These are phyloP conservation scores for Cutaneotrichosporon sp. DNA, from an alignment of 1,284 basidiomycete species.

Conservation along the genomic window DNA sequence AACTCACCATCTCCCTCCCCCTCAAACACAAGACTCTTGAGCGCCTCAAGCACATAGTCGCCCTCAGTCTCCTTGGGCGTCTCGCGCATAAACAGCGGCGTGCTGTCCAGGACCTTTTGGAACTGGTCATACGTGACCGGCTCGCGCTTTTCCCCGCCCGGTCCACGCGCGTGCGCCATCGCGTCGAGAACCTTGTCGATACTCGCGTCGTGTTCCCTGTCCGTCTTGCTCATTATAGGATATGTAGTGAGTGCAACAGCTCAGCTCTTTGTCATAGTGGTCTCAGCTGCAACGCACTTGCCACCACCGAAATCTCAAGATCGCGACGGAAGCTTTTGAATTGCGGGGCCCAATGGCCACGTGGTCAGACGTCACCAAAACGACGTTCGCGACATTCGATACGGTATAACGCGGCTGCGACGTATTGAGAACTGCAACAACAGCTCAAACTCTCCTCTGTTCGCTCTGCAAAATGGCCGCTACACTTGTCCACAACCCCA, in stretches of 20 bases:
- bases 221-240: not conserved
- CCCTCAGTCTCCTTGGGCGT: slow-evolving; percentile 64
- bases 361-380: not conserved
- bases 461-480: slow-evolving; percentile 1
- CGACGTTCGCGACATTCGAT: too few relatives aligned
- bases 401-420: too few relatives aligned
- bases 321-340: not conserved
- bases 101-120: slow-evolving; percentile 36
- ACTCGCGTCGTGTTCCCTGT: slow-evolving; percentile 10
- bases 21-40: slow-evolving; percentile 81
- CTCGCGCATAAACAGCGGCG: slow-evolving; percentile 87
- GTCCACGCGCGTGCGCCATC: slow-evolving; percentile 15
- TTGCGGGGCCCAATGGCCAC: slow-evolving; percentile 3
- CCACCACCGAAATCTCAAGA: not conserved
- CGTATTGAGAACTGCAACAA: too few relatives aligned
- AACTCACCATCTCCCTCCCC: slow-evolving; percentile 86
- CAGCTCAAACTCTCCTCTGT: too few relatives aligned
- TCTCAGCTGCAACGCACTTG: too few relatives aligned
- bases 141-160: slow-evolving; percentile 2
- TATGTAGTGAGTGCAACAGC: not conserved
- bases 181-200: slow-evolving; percentile 23
- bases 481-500: too few relatives aligned
- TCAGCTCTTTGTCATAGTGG: not conserved
- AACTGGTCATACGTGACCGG: slow-evolving; percentile 33
- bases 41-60: slow-evolving; percentile 67